Evolutionary conservation across 495 filamentous ascomycete genomes (phyloP), one percentile per base, ranked within the genome.

Genomic region (Hypoxylon fuscum): DNA sequence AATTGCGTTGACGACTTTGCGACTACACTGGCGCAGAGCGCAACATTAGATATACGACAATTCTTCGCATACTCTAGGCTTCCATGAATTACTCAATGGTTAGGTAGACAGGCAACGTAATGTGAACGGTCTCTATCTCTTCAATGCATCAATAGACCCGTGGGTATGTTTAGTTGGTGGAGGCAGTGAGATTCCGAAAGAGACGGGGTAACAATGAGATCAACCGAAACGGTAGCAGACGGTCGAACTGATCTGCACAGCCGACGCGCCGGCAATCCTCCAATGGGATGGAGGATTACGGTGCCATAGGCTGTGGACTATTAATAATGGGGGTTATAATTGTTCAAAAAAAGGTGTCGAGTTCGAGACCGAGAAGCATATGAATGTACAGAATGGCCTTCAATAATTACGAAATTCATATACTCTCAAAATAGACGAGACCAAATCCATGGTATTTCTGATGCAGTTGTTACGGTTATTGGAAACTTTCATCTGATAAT

Each of bases 1-100:
- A 59, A 52, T 59, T 59, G 47, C 15, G 40, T 59, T 59, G 47
- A 50, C 55, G 22, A 56, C 53, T 47, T n/a, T n/a, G n/a, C n/a
- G n/a, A n/a, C n/a, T n/a, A 10, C 31, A 14, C 31, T 5, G 17
- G 34, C 37, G 32, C 32, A 14, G 47, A 32, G 35, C 27, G 44
- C 12, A 11, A 27, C 44, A 47, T 8, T 15, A n/a, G 6, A 37
- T 47, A 23, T 46, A 47, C 40, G 23, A 41, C 25, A 34, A 20
- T 46, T 37, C 52, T 35, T 55, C 25, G 18, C 21, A 21, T 20
- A 22, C 4, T 55, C 41, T 45, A 55, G 51, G 41, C 41, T 34
- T 25, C 37, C 9, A 18, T 14, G 10, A 21, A 20, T 22, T 18
- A 3, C 6, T 11, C n/a, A n/a, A n/a, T n/a, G n/a, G n/a, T n/a